Conservation (phyloP, 257 asterid species). For the Gardenia jasminoides region DNA sequence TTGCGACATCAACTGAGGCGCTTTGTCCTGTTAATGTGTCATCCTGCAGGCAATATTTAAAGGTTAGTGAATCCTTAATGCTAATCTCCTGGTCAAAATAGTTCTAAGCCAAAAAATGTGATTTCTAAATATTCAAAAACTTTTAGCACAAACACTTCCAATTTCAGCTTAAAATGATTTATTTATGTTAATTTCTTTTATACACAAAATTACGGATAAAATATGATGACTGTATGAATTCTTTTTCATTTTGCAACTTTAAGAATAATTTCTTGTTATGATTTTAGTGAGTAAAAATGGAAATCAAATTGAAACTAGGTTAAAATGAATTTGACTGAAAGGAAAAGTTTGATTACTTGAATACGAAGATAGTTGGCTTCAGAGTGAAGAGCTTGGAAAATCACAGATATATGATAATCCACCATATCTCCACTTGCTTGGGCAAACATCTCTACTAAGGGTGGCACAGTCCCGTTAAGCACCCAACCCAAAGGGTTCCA, state of each 20-base stretch:
- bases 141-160: too few relatives aligned
- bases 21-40: conserved; percentile 22
- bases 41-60: not conserved
- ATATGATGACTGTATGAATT: too few relatives aligned
- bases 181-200: too few relatives aligned
- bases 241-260: too few relatives aligned
- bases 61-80: not conserved
- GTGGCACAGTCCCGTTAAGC: conserved; percentile 25
- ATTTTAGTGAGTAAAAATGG: too few relatives aligned
- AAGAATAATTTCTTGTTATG: too few relatives aligned
- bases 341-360: conserved; percentile 28
- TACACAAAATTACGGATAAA: too few relatives aligned
- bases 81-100: not conserved
- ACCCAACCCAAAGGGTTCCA: conserved; percentile 45
- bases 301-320: too few relatives aligned
- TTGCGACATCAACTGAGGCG: conserved; percentile 41
- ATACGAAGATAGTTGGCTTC: conserved; percentile 45
- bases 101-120: too few relatives aligned
- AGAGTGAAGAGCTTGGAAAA: conserved; percentile 34
- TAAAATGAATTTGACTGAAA: too few relatives aligned
- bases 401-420: conserved; percentile 37
- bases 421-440: conserved; percentile 51
- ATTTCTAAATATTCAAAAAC: too few relatives aligned
- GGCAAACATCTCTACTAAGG: conserved; percentile 37
- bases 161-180: too few relatives aligned